Evolutionary conservation across 805 yeast genomes (phyloP).

Genomic region (baker's yeast (Saccharomyces cerevisiae)): DNA sequence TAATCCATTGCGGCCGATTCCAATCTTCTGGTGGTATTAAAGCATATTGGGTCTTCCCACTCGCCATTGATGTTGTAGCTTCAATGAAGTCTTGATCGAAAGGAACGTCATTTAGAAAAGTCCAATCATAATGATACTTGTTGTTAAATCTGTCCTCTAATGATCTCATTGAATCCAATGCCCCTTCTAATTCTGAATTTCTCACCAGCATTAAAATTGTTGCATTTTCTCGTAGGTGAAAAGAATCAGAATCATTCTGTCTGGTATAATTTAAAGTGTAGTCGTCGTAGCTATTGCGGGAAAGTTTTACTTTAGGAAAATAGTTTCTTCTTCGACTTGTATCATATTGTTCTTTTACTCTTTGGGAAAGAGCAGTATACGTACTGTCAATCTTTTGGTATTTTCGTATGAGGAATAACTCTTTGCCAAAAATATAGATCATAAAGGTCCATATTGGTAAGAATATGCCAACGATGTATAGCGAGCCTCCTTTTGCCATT

Average conservation of each 20-base stretch:
- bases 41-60: constrained; percentile 56
- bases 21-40: constrained; percentile 59
- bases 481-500: background rate
- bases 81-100: constrained; percentile 54
- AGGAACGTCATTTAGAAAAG: constrained; percentile 62
- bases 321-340: constrained; percentile 7
- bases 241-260: constrained; percentile 1
- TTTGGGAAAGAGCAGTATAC: background rate
- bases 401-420: background rate
- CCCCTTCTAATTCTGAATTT: constrained; percentile 66
- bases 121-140: constrained; percentile 63
- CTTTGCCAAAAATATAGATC: background rate
- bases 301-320: constrained; percentile 15
- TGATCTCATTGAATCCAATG: constrained; percentile 62
- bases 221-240: constrained; percentile 45
- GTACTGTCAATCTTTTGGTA: background rate
- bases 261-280: constrained; percentile 5
- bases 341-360: background rate
- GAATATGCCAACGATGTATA: background rate
- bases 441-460: background rate
- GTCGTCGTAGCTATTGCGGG: constrained; percentile 22
- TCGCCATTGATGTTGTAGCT: constrained; percentile 47
- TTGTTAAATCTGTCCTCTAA: constrained; percentile 64
- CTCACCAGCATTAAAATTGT: constrained; percentile 79
- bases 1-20: constrained; percentile 66